Percentiles rank a stretch among this genome's conserved stretches.
Evolutionary conservation across 2,329 filamentous ascomycete genomes (phyloP).

Genomic region (Calonectria crousiana): DNA sequence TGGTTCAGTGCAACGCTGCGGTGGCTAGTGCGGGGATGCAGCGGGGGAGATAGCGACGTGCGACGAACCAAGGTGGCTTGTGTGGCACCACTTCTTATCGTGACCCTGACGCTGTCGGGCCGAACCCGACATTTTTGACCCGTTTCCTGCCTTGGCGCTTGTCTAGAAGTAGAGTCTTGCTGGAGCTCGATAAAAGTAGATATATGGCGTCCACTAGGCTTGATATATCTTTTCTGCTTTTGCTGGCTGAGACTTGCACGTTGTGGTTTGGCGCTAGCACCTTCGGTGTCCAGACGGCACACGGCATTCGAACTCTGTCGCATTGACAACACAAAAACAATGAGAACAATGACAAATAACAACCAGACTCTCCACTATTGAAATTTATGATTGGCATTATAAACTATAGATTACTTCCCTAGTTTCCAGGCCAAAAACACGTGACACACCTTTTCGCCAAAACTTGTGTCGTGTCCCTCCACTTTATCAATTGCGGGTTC

Average conservation of each 20-base stretch:
- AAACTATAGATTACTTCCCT: background rate
- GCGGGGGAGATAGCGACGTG: background rate
- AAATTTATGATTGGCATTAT: background rate
- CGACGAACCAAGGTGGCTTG: background rate
- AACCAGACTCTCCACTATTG: no score
- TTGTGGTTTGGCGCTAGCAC: background rate
- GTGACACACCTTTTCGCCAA: background rate
- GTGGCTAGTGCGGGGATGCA: background rate
- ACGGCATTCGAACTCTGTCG: no score
- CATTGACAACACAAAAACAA: no score
- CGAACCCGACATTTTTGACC: background rate
- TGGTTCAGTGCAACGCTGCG: background rate
- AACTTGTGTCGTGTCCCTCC: no score
- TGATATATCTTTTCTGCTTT: background rate
- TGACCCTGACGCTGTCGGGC: background rate
- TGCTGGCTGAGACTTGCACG: background rate
- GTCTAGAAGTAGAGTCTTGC: background rate
- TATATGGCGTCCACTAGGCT: background rate
- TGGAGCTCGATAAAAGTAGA: background rate
- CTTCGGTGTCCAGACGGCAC: background rate
- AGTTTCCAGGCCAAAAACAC: background rate
- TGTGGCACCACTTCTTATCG: conserved; percentile 6
- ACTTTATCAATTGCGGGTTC: no score
- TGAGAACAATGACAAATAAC: no score
- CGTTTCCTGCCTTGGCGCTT: background rate